phyloP scores from a whole-genome alignment of 768 basidiomycete species.

The Suillus occidentalis region DNA sequence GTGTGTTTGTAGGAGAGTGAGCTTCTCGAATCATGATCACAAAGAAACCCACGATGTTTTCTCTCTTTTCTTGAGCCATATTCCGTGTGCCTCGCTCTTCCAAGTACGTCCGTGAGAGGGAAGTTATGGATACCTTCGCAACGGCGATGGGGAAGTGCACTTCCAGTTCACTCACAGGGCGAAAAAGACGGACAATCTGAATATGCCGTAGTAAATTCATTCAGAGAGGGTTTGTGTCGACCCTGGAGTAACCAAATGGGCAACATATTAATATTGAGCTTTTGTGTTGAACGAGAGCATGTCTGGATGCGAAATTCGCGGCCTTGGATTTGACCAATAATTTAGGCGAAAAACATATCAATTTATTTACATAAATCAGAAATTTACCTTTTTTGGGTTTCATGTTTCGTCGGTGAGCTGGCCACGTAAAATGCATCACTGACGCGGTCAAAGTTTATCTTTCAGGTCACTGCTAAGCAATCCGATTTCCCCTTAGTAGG shows the following conservation, averaged over 20 bases:
- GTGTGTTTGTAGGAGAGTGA: not conserved
- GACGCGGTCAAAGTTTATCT: not conserved
- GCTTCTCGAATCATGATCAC: conserved; percentile 7
- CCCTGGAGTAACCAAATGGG: not conserved
- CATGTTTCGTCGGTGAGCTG: not conserved
- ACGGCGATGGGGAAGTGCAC: not conserved
- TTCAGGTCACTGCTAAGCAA: not conserved
- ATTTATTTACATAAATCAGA: not conserved
- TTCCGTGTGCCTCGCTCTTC: conserved; percentile 18
- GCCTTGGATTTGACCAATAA: not conserved
- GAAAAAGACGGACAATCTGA: conserved; percentile 22
- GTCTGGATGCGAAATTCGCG: not conserved
- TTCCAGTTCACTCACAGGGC: conserved; percentile 8
- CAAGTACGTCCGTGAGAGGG: conserved; percentile 12
- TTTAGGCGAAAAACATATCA: not conserved
- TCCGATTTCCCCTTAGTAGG: not conserved
- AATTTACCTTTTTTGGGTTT: not conserved
- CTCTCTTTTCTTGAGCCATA: conserved; percentile 13
- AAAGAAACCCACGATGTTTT: conserved; percentile 18
- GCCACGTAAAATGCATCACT: not conserved
- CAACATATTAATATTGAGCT: not conserved
- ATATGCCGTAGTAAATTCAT: not conserved
- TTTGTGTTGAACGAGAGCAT: not conserved
- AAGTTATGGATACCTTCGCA: conserved; percentile 6
- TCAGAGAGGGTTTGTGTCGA: not conserved